Evolutionary conservation across 129 eudicot genomes (phyloP), one percentile per base, ranked within the genome.

Genomic region (Dittrichia graveolens): DNA sequence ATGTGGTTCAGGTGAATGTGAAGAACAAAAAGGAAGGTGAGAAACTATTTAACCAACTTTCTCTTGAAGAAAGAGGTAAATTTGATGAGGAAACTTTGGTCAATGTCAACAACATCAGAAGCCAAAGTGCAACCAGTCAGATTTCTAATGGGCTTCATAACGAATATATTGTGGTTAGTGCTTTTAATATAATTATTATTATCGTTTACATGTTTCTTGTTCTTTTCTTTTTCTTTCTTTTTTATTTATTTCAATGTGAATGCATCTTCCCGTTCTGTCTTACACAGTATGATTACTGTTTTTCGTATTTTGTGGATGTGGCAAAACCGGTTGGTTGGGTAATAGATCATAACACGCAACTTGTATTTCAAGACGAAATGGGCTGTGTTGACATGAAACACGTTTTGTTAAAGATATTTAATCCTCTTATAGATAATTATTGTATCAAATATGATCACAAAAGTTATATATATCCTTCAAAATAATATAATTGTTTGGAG

Each of bases 31-130:
- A 8, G 5, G 53, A 62, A 61, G 14, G 47, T 39, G 52, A 61
- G 71, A 12, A 73, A 61, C 49, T 6, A 16, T 61, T 61, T 73
- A 46, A 73, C 7, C 19, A 38, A 12, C 40, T 61, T 38, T 61
- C 62, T 61, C 11, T 48, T 61, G 78, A 73, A 48, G 78, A 61
- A 62, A 73, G 71, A 53, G 42, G 42, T 49, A 73, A 73, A 39
- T 73, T 49, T 37, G 61, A 48, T 39, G 61, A 73, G 31, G 62
- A 61, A 50, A 73, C 71, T 61, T 15, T 73, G 13, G 78, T 73
- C 10, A 73, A 61, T 60, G 53, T 73, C 35, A 49, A 73, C 78
- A 61, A 39, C 78, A 62, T 73, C 31, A 61, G 12, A 47, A 73
- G 49, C 62, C 34, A 39, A 16, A 38, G 40, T 49, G 78, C 52